A percentile compares a stretch with the other conserved stretches of the same genome.
Evolutionary conservation across 345 rosid species (phyloP).

Genomic region (Citrus hindsii): DNA sequence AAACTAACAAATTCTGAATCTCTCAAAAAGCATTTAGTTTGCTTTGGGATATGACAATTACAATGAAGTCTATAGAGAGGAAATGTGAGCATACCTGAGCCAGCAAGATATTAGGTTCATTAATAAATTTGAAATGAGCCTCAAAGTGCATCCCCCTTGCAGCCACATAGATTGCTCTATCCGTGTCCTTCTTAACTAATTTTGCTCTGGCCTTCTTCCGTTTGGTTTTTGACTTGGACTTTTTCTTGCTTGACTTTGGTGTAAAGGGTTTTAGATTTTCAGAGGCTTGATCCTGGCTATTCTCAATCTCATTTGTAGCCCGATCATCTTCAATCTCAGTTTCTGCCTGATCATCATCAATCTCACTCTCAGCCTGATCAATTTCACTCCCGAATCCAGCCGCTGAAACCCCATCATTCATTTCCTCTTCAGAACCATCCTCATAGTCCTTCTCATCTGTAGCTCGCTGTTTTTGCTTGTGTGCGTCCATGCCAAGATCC

Average conservation of each 20-base stretch:
- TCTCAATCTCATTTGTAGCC: constrained; percentile 24
- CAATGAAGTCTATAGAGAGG: background rate
- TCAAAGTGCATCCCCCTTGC: constrained; percentile 50
- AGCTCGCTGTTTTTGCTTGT: constrained; percentile 51
- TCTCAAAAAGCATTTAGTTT: background rate
- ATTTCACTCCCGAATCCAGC: constrained; percentile 34
- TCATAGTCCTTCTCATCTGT: constrained; percentile 82
- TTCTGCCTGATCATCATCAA: constrained; percentile 16
- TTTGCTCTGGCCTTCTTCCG: constrained; percentile 30
- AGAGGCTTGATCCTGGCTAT: constrained; percentile 30
- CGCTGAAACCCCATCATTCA: constrained; percentile 20
- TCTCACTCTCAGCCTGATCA: constrained; percentile 29
- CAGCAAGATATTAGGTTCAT: constrained; percentile 81
- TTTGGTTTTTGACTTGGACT: constrained; percentile 24
- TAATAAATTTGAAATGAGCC: constrained; percentile 62
- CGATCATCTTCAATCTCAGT: constrained; percentile 20
- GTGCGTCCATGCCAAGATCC: constrained; percentile 84
- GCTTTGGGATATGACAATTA: background rate
- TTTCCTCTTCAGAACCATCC: constrained; percentile 53
- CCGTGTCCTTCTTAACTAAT: constrained; percentile 19
- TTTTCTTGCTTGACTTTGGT: constrained; percentile 29
- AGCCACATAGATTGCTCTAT: constrained; percentile 47
- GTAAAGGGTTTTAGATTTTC: constrained; percentile 15
- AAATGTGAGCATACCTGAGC: constrained; percentile 64
- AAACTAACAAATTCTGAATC: background rate